A percentile compares a stretch with the other conserved stretches of the same genome.
phyloP scores from a whole-genome alignment of 306 rosid species.

The Pyrus communis region DNA sequence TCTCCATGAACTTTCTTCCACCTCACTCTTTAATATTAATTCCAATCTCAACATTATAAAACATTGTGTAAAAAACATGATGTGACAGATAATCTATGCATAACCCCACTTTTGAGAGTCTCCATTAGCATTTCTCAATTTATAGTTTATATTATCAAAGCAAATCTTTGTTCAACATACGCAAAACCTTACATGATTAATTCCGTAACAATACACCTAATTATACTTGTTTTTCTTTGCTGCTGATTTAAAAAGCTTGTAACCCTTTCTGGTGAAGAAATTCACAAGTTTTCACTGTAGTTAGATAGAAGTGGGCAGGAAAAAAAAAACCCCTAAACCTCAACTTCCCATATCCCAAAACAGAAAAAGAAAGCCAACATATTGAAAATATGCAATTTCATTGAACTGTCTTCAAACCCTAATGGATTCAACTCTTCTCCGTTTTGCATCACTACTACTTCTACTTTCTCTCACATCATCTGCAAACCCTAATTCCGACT shows the following conservation, averaged over 20 bases:
- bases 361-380: neutral
- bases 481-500: conserved; percentile 30
- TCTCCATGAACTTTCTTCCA: too few species aligned
- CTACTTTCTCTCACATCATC: conserved; percentile 5
- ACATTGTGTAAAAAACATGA: too few species aligned
- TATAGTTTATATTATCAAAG: neutral
- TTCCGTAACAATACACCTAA: neutral
- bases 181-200: neutral
- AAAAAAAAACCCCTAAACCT: conserved; percentile 8
- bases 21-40: too few species aligned
- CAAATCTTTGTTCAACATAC: neutral
- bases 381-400: neutral
- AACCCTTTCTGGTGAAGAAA: neutral
- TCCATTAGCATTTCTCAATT: too few species aligned
- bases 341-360: conserved; percentile 8
- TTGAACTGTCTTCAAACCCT: conserved; percentile 4
- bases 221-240: neutral
- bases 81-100: too few species aligned
- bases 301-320: conserved; percentile 44
- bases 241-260: neutral
- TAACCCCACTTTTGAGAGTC: too few species aligned
- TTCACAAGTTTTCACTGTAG: neutral
- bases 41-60: too few species aligned
- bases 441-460: neutral
- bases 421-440: conserved; percentile 1